Evolutionary conservation across 202 grass and related monocot species (phyloP).

Genomic region (Carex arenaria): DNA sequence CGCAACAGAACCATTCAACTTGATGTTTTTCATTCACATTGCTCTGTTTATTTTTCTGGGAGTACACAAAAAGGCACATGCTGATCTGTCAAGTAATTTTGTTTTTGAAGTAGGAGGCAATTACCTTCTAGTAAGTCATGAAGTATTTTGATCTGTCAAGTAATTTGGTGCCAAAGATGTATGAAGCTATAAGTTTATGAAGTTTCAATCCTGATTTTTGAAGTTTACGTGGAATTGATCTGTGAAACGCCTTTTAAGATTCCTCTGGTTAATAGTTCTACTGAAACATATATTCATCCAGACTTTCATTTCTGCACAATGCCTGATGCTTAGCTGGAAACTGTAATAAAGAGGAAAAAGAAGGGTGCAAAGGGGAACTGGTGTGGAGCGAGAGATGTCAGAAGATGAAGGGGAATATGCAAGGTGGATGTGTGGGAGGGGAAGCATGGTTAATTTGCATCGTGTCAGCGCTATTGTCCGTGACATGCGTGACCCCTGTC

Average conservation of each 20-base stretch:
- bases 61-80: too few species aligned
- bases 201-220: neutral
- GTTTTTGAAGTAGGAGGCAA: too few species aligned
- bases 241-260: neutral
- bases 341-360: slow-evolving; percentile 13
- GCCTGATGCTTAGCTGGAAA: neutral
- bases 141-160: neutral
- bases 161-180: neutral
- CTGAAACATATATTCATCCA: neutral
- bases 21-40: too few species aligned
- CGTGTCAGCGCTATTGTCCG: slow-evolving; percentile 72
- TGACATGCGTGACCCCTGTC: slow-evolving; percentile 77
- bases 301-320: neutral
- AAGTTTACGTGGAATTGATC: neutral
- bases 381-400: slow-evolving; percentile 28
- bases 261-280: neutral
- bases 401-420: slow-evolving; percentile 35
- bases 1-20: too few species aligned
- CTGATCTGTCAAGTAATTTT: neutral
- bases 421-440: slow-evolving; percentile 79
- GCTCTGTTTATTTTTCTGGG: too few species aligned
- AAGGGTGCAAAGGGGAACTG: neutral
- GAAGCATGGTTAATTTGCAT: slow-evolving; percentile 66
- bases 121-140: too few species aligned
- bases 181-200: neutral